These are phyloP conservation scores for Pleurotus tuber-regium DNA, from an alignment of 768 basidiomycete genomes.

Conservation along the genomic window DNA sequence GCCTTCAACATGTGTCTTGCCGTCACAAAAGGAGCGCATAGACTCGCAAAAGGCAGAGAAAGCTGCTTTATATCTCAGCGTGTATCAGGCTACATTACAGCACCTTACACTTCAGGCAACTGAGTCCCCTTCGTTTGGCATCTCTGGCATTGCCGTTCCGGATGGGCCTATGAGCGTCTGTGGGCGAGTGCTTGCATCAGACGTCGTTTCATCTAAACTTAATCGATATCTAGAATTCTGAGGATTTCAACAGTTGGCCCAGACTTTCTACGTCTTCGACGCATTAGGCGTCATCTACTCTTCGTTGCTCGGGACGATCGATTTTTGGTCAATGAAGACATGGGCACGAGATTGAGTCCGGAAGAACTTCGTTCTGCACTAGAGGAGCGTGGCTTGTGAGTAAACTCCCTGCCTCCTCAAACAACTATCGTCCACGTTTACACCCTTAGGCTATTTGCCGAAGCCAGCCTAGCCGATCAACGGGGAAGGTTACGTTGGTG, in stretches of 20 bases:
- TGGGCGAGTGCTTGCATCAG: slow-evolving; percentile 44
- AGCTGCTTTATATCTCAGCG: slow-evolving; percentile 19
- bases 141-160: not conserved
- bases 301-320: slow-evolving; percentile 63
- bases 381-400: slow-evolving; percentile 77
- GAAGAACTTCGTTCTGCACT: slow-evolving; percentile 64
- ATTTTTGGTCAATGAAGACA: slow-evolving; percentile 50
- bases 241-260: slow-evolving; percentile 44
- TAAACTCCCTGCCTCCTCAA: slow-evolving; percentile 13
- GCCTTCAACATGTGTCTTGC: slow-evolving; percentile 84
- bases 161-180: slow-evolving; percentile 38
- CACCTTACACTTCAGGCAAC: not conserved
- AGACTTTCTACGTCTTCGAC: slow-evolving; percentile 39
- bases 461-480: slow-evolving; percentile 39
- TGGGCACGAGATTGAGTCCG: slow-evolving; percentile 41
- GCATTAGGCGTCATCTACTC: slow-evolving; percentile 37
- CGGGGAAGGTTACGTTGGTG: slow-evolving; percentile 60
- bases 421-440: not conserved
- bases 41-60: slow-evolving; percentile 52
- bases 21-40: slow-evolving; percentile 71
- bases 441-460: slow-evolving; percentile 34
- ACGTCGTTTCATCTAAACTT: not conserved
- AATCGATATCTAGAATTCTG: slow-evolving; percentile 28
- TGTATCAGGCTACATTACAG: not conserved
- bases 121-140: not conserved